Conservation (phyloP, 257 asterid species). For the Henckelia pumila region DNA sequence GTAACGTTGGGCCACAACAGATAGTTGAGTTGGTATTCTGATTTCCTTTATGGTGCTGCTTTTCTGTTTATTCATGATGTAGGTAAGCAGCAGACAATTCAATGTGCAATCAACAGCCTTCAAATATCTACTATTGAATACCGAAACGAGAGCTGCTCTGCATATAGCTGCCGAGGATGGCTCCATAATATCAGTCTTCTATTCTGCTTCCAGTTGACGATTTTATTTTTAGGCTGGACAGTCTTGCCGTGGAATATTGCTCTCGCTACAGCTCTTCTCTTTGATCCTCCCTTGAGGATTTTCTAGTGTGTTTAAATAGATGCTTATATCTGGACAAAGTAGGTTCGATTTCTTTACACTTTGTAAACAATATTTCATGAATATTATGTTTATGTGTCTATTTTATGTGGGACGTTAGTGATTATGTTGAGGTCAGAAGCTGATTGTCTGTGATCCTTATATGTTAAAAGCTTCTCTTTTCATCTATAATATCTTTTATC, state of each 20-base stretch:
- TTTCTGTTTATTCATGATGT: conserved; percentile 31
- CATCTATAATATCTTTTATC: conserved; percentile 5
- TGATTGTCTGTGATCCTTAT: conserved; percentile 14
- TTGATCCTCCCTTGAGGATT: conserved; percentile 54
- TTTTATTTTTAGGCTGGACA: conserved; percentile 59
- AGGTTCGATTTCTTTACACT: conserved; percentile 25
- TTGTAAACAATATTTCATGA: conserved; percentile 6
- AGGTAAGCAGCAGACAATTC: conserved; percentile 86
- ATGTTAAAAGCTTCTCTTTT: conserved; percentile 4
- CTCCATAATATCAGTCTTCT: conserved; percentile 74
- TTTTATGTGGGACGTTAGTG: conserved; percentile 11
- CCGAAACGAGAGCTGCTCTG: conserved; percentile 80
- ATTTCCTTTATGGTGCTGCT: conserved; percentile 21
- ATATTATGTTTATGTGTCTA: conserved; percentile 4
- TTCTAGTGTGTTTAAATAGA: conserved; percentile 59
- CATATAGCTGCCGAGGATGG: conserved; percentile 83
- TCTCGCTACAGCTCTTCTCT: conserved; percentile 61
- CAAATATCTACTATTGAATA: conserved; percentile 85
- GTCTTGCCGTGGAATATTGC: conserved; percentile 69
- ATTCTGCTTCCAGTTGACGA: conserved; percentile 87
- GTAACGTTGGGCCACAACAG: conserved; percentile 35
- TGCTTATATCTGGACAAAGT: conserved; percentile 66
- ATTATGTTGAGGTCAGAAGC: conserved; percentile 19
- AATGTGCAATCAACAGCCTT: conserved; percentile 73
- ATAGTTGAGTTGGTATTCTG: conserved; percentile 25